Base-by-base conservation (phyloP, 805 yeast genomes). In the Lipomyces anomalus region DNA sequence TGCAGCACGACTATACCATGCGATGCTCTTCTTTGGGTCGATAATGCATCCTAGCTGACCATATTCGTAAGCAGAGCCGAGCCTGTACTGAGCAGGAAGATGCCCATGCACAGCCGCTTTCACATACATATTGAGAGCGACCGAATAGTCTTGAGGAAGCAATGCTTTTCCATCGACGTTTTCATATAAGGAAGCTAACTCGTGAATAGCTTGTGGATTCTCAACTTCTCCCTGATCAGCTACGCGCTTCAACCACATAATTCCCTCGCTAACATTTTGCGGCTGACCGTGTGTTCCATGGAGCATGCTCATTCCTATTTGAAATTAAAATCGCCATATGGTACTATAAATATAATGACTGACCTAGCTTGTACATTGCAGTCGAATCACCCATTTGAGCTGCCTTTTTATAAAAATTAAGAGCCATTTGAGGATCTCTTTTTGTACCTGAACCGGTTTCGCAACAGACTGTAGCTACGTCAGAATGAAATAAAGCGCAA, bases 351-450 rank as follows among this genome's bases (percentile, higher is more conserved):
- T n/a, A n/a, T n/a, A n/a, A n/a, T n/a, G n/a, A n/a, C n/a, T n/a
- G n/a, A n/a, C n/a, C n/a, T n/a, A n/a, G n/a, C 62, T 82, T 81
- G 65, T 80, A 82, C 84, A 82, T 81, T 20, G 87, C 79, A 11
- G 79, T 73, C 3, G 74, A 76, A 52, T 75, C 78, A 4, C 82
- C 82, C 20, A 72, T 61, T n/a, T 69, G 64, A 2, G 89, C 85
- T 0, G 87, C 84, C 38, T 69, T 67, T 29, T 70, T 67, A 63
- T 78, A 82, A 66, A 74, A 78, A 11, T 66, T 57, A 22, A 78
- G 63, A 6, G 87, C 79, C 47, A 70, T 68, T 16, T 66, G 63
- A 18, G 61, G 41, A 55, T 75, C 74, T 34, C 67, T 59, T 44
- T 65, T 56, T 22, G 74, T 66, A 1, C 83, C 82, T 47, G 75